phyloP scores from a whole-genome alignment of 306 rosid genomes.

The Crotalaria pallida region DNA sequence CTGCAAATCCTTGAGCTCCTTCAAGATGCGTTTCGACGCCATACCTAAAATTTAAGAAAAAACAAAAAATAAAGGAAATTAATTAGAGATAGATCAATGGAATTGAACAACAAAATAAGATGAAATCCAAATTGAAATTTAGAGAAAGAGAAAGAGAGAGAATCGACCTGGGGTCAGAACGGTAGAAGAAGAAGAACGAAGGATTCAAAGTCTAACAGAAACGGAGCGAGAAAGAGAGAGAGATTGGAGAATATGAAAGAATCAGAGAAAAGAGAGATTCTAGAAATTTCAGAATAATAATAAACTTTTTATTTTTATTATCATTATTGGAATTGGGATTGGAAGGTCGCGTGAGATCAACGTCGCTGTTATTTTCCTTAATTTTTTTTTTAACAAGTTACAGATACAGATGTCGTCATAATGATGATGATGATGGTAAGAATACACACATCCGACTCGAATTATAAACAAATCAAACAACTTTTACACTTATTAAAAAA shows the following conservation, averaged over 20 bases:
- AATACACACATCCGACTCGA: no score
- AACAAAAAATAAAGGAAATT: not conserved
- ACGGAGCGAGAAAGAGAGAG: not conserved
- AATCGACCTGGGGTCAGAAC: constrained; percentile 2
- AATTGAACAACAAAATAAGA: not conserved
- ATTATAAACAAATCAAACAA: no score
- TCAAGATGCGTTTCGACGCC: constrained; percentile 87
- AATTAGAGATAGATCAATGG: constrained; percentile 14
- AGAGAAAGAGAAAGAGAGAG: not conserved
- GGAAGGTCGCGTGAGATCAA: constrained; percentile 24
- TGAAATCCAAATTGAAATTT: not conserved
- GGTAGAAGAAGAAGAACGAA: not conserved
- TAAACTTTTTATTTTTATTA: no score
- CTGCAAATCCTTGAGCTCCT: constrained; percentile 92
- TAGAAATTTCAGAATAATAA: constrained; percentile 1
- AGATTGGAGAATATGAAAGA: not conserved
- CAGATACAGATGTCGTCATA: constrained; percentile 18
- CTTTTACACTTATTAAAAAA: no score
- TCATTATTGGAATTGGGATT: no score
- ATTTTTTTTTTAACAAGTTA: not conserved
- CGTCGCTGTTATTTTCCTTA: not conserved
- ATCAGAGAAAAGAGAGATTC: not conserved
- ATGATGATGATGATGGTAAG: not conserved
- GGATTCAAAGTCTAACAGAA: not conserved
- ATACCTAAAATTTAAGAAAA: constrained; percentile 9